Conservation (phyloP, 2,329 filamentous ascomycete species). For the Microascus cirrosus region DNA sequence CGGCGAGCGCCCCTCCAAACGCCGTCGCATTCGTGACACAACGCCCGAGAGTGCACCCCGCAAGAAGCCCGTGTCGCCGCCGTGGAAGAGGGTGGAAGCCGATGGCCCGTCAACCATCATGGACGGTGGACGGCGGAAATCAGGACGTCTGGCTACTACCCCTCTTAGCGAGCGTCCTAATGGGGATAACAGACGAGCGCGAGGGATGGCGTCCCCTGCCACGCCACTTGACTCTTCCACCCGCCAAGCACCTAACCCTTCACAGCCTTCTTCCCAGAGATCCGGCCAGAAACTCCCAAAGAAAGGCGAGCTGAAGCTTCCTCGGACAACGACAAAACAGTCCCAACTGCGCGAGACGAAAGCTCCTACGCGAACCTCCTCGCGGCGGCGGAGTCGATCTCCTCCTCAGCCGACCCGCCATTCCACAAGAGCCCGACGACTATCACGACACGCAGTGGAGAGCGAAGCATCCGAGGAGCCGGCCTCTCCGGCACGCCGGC, state of each 20-base stretch:
- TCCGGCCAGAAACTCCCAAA: slow-evolving; percentile 4
- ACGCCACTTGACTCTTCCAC: slow-evolving; percentile 13
- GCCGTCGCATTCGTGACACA: slow-evolving; percentile 46
- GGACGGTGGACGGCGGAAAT: slow-evolving; percentile 59
- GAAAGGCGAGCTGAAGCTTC: not conserved
- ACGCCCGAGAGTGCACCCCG: slow-evolving; percentile 25
- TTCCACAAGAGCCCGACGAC: slow-evolving; percentile 29
- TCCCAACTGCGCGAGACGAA: slow-evolving; percentile 2
- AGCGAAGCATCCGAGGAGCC: not conserved
- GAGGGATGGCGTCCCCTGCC: slow-evolving; percentile 26
- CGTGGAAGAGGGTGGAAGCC: slow-evolving; percentile 79
- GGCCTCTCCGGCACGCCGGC: not conserved
- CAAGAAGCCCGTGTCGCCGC: slow-evolving; percentile 60
- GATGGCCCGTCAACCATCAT: slow-evolving; percentile 83
- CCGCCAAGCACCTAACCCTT: not conserved
- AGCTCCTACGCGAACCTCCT: slow-evolving; percentile 3
- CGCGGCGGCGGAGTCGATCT: slow-evolving; percentile 16
- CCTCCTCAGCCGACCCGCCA: slow-evolving; percentile 23
- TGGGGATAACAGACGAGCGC: slow-evolving; percentile 39
- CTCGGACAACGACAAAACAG: not conserved
- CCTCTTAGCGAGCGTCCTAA: slow-evolving; percentile 40
- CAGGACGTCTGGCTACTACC: slow-evolving; percentile 49
- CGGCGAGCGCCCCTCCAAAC: slow-evolving; percentile 48
- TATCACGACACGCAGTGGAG: slow-evolving; percentile 20
- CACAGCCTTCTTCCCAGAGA: slow-evolving; percentile 10